phyloP scores from a whole-genome alignment of 164 flowering plant species.

The Vitis rupestris region DNA sequence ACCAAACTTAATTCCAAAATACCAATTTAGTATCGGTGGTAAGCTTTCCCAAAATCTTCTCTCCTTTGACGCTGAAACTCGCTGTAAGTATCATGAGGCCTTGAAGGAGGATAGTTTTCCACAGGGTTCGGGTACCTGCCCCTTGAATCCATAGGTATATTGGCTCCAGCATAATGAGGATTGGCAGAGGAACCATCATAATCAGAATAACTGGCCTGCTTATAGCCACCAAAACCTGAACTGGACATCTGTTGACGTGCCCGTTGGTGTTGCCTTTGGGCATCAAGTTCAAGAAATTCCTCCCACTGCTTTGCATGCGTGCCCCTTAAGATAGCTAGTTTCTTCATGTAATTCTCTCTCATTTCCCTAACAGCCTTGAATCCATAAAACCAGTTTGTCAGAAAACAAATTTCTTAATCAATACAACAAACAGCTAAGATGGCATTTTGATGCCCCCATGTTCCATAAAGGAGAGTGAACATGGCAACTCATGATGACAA shows the following conservation, averaged over 20 bases:
- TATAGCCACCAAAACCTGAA: slow-evolving; percentile 59
- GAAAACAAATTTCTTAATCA: slow-evolving; percentile 5
- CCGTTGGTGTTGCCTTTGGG: slow-evolving; percentile 58
- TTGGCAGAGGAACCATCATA: slow-evolving; percentile 50
- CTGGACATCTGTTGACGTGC: slow-evolving; percentile 44
- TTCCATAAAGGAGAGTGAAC: no score
- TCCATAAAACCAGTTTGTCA: slow-evolving; percentile 19
- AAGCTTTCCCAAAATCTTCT: slow-evolving; percentile 67
- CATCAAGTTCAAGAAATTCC: slow-evolving; percentile 76
- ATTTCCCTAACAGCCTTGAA: slow-evolving; percentile 71
- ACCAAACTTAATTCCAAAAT: slow-evolving; percentile 28
- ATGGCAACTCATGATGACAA: no score
- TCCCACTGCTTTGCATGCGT: slow-evolving; percentile 85
- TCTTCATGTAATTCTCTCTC: slow-evolving; percentile 77
- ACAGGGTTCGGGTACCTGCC: slow-evolving; percentile 49
- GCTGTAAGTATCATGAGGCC: slow-evolving; percentile 54
- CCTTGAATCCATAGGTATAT: slow-evolving; percentile 52
- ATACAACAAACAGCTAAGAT: neutral
- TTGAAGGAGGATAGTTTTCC: slow-evolving; percentile 58
- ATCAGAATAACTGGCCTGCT: slow-evolving; percentile 48
- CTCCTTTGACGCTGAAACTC: slow-evolving; percentile 78
- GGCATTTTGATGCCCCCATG: neutral
- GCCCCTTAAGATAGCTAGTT: slow-evolving; percentile 55
- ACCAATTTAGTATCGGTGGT: slow-evolving; percentile 57
- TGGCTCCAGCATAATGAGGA: slow-evolving; percentile 47